A percentile compares a stretch with the other conserved stretches of the same genome.
Evolutionary conservation across 805 yeast genomes (phyloP).

Genomic region (Hanseniaspora mollemarum): DNA sequence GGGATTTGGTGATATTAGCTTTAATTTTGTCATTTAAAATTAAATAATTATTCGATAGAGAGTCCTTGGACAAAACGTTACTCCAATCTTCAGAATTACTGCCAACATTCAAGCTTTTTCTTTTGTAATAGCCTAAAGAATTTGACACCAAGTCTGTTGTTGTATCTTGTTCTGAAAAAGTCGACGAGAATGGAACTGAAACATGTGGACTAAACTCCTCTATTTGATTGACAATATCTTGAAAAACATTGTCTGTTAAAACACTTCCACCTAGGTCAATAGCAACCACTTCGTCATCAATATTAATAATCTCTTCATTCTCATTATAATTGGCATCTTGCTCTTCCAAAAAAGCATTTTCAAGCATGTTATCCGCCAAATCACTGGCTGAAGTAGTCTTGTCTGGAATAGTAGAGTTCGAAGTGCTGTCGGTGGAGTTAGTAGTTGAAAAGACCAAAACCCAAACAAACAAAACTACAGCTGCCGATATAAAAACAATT

Average conservation of each 20-base stretch:
- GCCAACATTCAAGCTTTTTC: constrained; percentile 2
- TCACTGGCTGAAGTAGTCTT: neutral
- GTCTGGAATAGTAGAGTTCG: neutral
- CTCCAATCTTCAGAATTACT: constrained; percentile 1
- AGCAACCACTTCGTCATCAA: constrained; percentile 8
- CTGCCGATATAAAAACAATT: neutral
- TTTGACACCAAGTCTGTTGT: neutral
- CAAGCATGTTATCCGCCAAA: neutral
- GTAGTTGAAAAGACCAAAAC: neutral
- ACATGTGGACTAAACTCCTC: neutral
- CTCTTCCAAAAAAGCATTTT: neutral
- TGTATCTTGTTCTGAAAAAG: constrained; percentile 5
- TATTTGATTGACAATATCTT: constrained; percentile 3
- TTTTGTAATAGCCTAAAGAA: constrained; percentile 9
- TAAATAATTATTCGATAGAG: neutral
- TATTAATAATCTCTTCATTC: neutral
- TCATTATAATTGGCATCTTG: neutral
- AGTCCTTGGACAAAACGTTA: neutral
- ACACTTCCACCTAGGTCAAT: neutral
- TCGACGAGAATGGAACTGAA: neutral
- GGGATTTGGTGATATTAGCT: neutral
- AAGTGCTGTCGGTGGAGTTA: neutral
- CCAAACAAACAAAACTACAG: neutral
- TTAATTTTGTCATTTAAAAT: constrained; percentile 2
- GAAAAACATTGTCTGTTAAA: constrained; percentile 12